Evolutionary conservation across 2,329 filamentous ascomycete genomes (phyloP).

Genomic region (Venturia carpophila): DNA sequence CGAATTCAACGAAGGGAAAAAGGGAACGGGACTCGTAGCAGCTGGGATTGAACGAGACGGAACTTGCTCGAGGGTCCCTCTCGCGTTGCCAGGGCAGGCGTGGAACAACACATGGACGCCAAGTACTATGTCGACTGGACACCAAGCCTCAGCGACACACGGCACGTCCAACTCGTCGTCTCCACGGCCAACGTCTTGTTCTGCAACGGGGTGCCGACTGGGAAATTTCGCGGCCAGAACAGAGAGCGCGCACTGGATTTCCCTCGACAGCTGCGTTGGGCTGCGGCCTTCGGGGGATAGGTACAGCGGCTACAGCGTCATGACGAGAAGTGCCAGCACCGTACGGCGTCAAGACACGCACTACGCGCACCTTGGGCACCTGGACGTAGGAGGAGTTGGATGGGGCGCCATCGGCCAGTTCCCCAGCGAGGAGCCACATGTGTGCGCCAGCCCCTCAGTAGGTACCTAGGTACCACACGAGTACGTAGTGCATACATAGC

Average conservation of each 20-base stretch:
- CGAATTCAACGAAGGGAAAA: too few relatives aligned
- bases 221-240: not conserved
- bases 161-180: not conserved
- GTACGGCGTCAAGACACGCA: not conserved
- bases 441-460: too few relatives aligned
- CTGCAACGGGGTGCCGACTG: not conserved
- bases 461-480: too few relatives aligned
- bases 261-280: not conserved
- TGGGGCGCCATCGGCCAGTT: not conserved
- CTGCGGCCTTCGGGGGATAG: not conserved
- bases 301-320: not conserved
- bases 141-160: not conserved
- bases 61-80: too few relatives aligned
- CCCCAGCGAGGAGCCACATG: not conserved
- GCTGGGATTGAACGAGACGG: too few relatives aligned
- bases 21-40: too few relatives aligned
- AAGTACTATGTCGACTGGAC: too few relatives aligned
- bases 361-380: too few relatives aligned
- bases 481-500: too few relatives aligned
- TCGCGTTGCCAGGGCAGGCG: not conserved
- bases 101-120: not conserved
- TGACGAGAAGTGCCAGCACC: not conserved
- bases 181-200: not conserved
- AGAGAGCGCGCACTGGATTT: not conserved
- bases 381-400: not conserved